Conservation (phyloP, 2,329 filamentous ascomycete genomes). For the Fusarium annulatum region DNA sequence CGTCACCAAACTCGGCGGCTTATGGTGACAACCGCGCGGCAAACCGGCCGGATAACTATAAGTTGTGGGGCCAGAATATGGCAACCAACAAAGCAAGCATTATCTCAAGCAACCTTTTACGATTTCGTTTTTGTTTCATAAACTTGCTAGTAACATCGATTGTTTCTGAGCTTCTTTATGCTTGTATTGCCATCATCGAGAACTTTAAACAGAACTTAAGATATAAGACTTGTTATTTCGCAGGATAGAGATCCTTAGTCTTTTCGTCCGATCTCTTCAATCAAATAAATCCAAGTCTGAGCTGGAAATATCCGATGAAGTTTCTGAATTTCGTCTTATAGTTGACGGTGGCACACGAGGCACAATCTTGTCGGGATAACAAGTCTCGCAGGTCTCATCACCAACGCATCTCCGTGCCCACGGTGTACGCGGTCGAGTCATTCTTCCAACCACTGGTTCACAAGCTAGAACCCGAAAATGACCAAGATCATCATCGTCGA, state of each 20-base stretch:
- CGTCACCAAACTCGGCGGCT: not conserved
- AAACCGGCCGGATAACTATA: not conserved
- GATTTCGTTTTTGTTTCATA: not conserved
- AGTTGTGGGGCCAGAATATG: not conserved
- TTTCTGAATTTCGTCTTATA: not conserved
- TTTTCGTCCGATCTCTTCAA: rapidly evolving
- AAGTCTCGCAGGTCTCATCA: not conserved
- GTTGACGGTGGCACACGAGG: not conserved
- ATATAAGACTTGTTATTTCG: too few species aligned
- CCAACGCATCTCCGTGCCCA: not conserved
- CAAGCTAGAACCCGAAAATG: not conserved
- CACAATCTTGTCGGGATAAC: not conserved
- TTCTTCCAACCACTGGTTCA: not conserved
- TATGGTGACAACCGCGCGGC: conserved; percentile 3
- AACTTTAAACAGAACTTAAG: not conserved
- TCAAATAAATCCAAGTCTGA: conserved; percentile 1
- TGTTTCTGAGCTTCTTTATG: not conserved
- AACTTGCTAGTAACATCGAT: not conserved
- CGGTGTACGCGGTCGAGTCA: not conserved
- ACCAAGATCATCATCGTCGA: not conserved
- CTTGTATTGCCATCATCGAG: not conserved
- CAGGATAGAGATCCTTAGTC: not conserved
- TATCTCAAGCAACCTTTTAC: not conserved
- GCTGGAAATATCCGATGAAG: not conserved
- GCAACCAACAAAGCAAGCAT: not conserved